phyloP scores from a whole-genome alignment of 306 rosid genomes.

The Heteromeles arbutifolia region DNA sequence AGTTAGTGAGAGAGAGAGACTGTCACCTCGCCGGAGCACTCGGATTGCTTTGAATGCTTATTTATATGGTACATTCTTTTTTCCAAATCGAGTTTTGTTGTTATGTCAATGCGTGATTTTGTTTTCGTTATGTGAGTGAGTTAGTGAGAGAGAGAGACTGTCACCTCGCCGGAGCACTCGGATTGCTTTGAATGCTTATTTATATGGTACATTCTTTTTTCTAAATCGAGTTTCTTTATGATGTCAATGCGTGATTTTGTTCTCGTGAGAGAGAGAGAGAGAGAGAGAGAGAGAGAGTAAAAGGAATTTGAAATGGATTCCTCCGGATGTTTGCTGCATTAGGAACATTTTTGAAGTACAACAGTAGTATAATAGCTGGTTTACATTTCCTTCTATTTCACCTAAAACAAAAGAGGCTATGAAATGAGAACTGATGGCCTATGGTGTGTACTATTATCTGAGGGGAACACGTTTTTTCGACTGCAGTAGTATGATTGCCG shows the following conservation, averaged over 20 bases:
- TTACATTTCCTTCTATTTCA: background rate
- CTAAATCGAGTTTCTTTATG: background rate
- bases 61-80: slow-evolving; percentile 53
- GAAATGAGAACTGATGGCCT: no score
- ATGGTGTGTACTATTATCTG: no score
- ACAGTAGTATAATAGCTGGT: background rate
- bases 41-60: slow-evolving; percentile 74
- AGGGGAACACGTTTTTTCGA: background rate
- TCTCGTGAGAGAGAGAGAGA: background rate
- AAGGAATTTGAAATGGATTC: background rate
- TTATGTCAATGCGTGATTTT: background rate
- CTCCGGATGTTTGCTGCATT: background rate
- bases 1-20: slow-evolving; percentile 13
- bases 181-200: slow-evolving; percentile 70
- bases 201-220: slow-evolving; percentile 48
- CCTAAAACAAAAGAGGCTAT: no score
- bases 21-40: slow-evolving; percentile 78
- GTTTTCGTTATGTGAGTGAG: background rate
- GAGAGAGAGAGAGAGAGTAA: background rate
- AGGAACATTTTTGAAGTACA: background rate
- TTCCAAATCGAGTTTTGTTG: background rate
- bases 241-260: background rate
- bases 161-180: slow-evolving; percentile 74
- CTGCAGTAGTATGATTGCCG: background rate
- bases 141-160: slow-evolving; percentile 26